Percentiles rank a stretch among this genome's conserved stretches.
phyloP scores from a whole-genome alignment of 228 moss, liverwort and hornwort species.

The Sphagnum fallax region DNA sequence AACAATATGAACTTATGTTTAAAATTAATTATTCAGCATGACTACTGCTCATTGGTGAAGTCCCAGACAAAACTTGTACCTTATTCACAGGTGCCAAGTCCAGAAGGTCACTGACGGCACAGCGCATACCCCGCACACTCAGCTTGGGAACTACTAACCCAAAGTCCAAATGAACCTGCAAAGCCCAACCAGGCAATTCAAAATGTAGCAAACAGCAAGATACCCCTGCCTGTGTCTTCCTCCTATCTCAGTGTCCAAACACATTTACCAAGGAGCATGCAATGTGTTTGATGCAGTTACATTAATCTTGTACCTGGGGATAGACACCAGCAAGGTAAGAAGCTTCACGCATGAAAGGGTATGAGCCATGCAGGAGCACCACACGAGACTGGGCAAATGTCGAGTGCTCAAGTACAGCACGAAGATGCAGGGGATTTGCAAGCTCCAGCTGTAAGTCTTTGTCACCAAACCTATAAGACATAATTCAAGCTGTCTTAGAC shows the following conservation, averaged over 20 bases:
- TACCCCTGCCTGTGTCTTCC: no score
- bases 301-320: slow-evolving; percentile 46
- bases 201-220: no score
- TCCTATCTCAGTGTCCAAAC: no score
- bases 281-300: no score
- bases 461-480: slow-evolving; percentile 72
- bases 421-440: slow-evolving; percentile 85
- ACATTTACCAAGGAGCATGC: no score
- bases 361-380: slow-evolving; percentile 84
- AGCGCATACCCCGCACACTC: slow-evolving; percentile 86
- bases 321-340: slow-evolving; percentile 90
- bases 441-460: slow-evolving; percentile 86
- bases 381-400: slow-evolving; percentile 51
- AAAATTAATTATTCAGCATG: no score
- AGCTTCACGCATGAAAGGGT: slow-evolving; percentile 96
- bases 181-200: neutral
- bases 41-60: no score
- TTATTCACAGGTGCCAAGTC: slow-evolving; percentile 90
- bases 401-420: slow-evolving; percentile 73
- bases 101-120: slow-evolving; percentile 75
- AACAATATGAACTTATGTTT: no score
- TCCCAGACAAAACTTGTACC: slow-evolving; percentile 17
- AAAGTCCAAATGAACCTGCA: slow-evolving; percentile 76
- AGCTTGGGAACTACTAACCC: slow-evolving; percentile 91
- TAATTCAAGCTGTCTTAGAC: no score